Conservation (phyloP, 176 grass and related monocot genomes). For the Zizania latifolia region DNA sequence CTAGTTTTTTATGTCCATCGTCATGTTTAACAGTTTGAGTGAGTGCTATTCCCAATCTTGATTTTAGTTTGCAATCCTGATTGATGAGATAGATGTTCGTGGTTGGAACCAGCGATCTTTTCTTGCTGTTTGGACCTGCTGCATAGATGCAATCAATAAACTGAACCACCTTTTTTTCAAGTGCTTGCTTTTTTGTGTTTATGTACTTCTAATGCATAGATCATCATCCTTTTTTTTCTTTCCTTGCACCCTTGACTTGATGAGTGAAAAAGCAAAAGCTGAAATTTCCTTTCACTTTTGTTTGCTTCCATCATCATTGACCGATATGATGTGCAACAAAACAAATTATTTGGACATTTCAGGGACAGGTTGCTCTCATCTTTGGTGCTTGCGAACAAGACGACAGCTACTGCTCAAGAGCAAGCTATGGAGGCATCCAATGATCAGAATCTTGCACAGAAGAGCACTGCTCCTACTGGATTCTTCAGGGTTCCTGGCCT, state of each 20-base stretch:
- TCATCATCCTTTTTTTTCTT: background rate
- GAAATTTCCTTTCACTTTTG: conserved; percentile 29
- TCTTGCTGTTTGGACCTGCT: background rate
- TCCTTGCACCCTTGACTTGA: conserved; percentile 29
- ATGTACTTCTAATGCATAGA: background rate
- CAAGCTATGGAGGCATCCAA: conserved; percentile 47
- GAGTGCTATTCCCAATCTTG: background rate
- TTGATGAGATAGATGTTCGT: background rate
- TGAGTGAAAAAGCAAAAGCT: conserved; percentile 29
- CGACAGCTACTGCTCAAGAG: conserved; percentile 9
- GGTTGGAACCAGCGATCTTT: background rate
- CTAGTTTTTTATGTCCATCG: background rate
- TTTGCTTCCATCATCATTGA: background rate
- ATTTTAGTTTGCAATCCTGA: background rate
- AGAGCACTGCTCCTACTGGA: background rate
- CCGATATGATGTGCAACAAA: background rate
- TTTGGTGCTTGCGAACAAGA: conserved; percentile 24
- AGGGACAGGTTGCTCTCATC: conserved; percentile 19
- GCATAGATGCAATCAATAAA: background rate
- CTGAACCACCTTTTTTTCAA: background rate
- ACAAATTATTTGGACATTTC: conserved; percentile 15
- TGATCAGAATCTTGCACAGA: conserved; percentile 18
- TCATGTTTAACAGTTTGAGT: background rate
- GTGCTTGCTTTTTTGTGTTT: background rate
- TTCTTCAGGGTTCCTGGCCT: conserved; percentile 73